A percentile compares a stretch with the other conserved stretches of the same genome.
phyloP scores from a whole-genome alignment of 2,329 filamentous ascomycete species.

The Phyllosticta ampelicida region DNA sequence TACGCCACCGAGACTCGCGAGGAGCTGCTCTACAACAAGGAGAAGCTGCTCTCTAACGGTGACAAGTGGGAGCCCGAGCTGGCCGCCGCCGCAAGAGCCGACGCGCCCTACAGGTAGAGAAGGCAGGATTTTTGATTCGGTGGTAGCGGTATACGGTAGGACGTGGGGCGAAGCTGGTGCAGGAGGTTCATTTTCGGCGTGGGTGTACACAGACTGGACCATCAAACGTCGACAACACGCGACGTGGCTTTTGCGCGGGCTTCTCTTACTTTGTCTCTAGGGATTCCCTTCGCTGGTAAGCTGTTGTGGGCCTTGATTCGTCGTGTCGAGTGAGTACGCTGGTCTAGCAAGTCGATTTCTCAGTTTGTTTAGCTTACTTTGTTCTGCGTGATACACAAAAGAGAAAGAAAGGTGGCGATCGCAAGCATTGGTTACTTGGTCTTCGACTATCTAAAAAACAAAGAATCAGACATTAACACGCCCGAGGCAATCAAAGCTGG shows the following conservation, averaged over 20 bases:
- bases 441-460: no score
- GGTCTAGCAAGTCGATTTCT: not conserved
- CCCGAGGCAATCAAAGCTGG: no score
- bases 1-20: constrained; percentile 73
- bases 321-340: not conserved
- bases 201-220: constrained; percentile 10
- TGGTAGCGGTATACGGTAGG: not conserved
- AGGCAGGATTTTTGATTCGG: not conserved
- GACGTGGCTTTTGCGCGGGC: not conserved
- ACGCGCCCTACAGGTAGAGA: constrained; percentile 58
- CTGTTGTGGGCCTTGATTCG: not conserved
- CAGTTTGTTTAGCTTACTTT: not conserved
- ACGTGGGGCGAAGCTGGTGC: not conserved
- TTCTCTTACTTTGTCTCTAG: not conserved
- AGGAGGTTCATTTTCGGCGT: not conserved
- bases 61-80: constrained; percentile 88
- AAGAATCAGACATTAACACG: no score
- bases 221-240: constrained; percentile 1
- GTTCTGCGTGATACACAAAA: no score
- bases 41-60: constrained; percentile 72
- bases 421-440: no score
- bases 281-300: not conserved
- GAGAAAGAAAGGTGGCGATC: no score
- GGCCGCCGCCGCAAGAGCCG: constrained; percentile 80
- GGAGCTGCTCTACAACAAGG: constrained; percentile 96